phyloP scores from a whole-genome alignment of 2,329 filamentous ascomycete species.

The Zasmidium angulare region DNA sequence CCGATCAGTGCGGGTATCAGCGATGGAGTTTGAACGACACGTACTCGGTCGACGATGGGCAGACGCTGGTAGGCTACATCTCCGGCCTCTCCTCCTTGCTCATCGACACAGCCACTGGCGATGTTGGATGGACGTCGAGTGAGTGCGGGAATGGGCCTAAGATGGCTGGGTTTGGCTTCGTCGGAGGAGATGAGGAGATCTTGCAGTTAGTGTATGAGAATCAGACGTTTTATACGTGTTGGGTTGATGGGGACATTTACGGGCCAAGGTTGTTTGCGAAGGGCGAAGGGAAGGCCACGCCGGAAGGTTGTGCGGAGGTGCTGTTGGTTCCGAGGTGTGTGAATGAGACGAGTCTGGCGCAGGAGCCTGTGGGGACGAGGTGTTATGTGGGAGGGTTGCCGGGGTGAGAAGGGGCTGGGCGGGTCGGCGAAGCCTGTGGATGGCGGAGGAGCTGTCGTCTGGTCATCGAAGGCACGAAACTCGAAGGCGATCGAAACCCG shows the following conservation, averaged over 20 bases:
- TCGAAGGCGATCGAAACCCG: no score
- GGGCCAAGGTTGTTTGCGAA: slow-evolving; percentile 10
- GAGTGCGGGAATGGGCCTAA: slow-evolving; percentile 1
- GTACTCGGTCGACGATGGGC: slow-evolving; percentile 3
- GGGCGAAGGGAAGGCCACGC: slow-evolving; percentile 3
- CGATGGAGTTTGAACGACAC: slow-evolving; percentile 10
- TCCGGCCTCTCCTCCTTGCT: slow-evolving; percentile 2
- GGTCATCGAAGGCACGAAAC: no score
- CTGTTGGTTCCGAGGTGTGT: slow-evolving; percentile 12
- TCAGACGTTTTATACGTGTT: slow-evolving; percentile 11
- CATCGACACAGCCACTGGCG: slow-evolving; percentile 9
- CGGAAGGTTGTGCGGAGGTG: slow-evolving; percentile 12
- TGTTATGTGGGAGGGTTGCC: slow-evolving; percentile 2
- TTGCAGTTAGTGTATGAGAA: slow-evolving; percentile 8
- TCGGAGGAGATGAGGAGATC: slow-evolving; percentile 1
- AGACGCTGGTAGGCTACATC: slow-evolving; percentile 4
- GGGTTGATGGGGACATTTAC: slow-evolving; percentile 9
- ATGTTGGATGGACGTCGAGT: slow-evolving; percentile 9
- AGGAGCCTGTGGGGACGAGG: background rate
- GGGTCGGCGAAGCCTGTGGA: no score
- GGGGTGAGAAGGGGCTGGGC: background rate
- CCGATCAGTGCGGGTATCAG: slow-evolving; percentile 10
- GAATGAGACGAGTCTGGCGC: background rate
- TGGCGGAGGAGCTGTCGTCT: no score
- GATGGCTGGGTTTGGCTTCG: slow-evolving; percentile 5